These are phyloP conservation scores for Evernia prunastri DNA, from an alignment of 495 filamentous ascomycete genomes.

Conservation along the genomic window DNA sequence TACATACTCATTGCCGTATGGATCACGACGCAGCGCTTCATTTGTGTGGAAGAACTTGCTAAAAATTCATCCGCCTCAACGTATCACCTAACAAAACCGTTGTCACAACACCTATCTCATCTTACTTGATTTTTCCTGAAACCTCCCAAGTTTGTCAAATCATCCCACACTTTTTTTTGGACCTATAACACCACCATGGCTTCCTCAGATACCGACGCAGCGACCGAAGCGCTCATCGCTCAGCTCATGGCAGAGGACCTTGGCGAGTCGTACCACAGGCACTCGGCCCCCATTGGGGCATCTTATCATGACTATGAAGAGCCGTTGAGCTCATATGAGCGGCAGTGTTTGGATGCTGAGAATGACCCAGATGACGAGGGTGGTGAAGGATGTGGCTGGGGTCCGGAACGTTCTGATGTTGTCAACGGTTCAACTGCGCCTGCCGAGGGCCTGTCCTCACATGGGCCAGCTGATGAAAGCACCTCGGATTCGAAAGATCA, in stretches of 20 bases:
- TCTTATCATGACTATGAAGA: slow-evolving; percentile 17
- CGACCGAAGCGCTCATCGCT: slow-evolving; percentile 17
- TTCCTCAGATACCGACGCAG: slow-evolving; percentile 12
- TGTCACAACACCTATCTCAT: neutral
- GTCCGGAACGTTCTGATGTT: neutral
- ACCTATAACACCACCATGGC: neutral
- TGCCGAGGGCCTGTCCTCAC: neutral
- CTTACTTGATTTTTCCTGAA: neutral
- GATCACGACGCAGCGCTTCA: neutral
- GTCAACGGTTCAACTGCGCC: neutral
- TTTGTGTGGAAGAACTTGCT: neutral
- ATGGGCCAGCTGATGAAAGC: neutral
- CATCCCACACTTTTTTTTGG: neutral
- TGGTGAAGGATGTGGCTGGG: neutral
- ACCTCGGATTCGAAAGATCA: neutral
- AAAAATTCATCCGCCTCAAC: neutral
- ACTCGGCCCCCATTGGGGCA: slow-evolving; percentile 8
- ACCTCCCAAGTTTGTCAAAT: neutral
- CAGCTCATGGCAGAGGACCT: slow-evolving; percentile 18
- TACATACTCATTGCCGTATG: neutral
- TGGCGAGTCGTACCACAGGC: neutral
- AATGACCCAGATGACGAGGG: neutral
- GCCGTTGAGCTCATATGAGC: slow-evolving; percentile 14
- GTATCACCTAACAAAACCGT: neutral
- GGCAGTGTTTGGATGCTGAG: slow-evolving; percentile 3